A percentile compares a stretch with the other conserved stretches of the same genome.
These are phyloP conservation scores for Cucurbitaria berberidis DNA, from an alignment of 2,329 filamentous ascomycete species.

Conservation along the genomic window DNA sequence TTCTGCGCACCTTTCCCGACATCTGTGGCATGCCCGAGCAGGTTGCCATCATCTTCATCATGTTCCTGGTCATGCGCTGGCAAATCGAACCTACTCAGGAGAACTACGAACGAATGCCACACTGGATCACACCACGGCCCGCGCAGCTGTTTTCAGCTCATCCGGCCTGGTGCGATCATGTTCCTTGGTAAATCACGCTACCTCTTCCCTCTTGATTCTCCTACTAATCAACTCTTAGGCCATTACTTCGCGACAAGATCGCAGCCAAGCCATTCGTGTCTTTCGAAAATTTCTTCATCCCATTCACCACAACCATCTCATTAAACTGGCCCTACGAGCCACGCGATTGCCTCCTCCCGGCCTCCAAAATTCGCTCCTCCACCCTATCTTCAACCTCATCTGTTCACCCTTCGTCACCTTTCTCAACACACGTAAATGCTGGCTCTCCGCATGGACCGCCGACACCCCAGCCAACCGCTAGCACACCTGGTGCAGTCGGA, in stretches of 20 bases:
- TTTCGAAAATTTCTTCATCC: conserved; percentile 84
- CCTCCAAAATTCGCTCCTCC: conserved; percentile 32
- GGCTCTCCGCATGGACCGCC: conserved; percentile 33
- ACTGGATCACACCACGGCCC: conserved; percentile 71
- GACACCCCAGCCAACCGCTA: conserved; percentile 27
- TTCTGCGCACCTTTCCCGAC: conserved; percentile 81
- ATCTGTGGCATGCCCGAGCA: conserved; percentile 80
- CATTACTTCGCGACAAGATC: conserved; percentile 73
- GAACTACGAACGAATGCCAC: conserved; percentile 78
- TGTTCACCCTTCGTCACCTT: conserved; percentile 33
- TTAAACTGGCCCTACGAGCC: conserved; percentile 86
- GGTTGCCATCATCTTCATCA: conserved; percentile 80
- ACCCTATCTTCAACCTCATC: conserved; percentile 34
- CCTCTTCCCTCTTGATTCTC: neutral
- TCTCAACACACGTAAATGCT: conserved; percentile 38
- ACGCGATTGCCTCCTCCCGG: conserved; percentile 68
- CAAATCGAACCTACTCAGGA: conserved; percentile 78
- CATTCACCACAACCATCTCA: conserved; percentile 75
- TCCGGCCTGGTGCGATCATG: conserved; percentile 80
- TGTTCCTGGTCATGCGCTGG: conserved; percentile 87
- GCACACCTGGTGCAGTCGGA: conserved; percentile 24
- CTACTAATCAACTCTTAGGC: conserved; percentile 51
- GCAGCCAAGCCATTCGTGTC: conserved; percentile 61
- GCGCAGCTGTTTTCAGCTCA: conserved; percentile 72
- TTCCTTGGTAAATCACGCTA: conserved; percentile 65